Base-by-base conservation (phyloP, 177 flowering plant genomes). In the Vitis hybrid region DNA sequence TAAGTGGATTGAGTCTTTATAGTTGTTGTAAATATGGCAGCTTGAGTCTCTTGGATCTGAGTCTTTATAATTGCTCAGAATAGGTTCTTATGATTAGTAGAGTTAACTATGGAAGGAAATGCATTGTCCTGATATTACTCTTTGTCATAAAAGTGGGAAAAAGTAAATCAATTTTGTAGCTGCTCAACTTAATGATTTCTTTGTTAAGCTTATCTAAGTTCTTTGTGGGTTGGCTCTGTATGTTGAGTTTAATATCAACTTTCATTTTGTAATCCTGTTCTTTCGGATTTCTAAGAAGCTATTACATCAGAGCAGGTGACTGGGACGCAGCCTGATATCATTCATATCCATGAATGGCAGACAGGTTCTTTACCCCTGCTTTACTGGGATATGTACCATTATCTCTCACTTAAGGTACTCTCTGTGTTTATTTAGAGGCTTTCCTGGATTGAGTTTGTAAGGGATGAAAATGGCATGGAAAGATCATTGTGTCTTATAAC, bases 261-360 rank as follows among this genome's bases (percentile, higher is more conserved):
- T 70, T 60, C 18, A 27, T 14, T 54, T 18, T 52, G 8, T 14
- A 4, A 57, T 12, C 1, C 5, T 13, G 56, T 13, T 52, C 62
- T 18, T 68, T 63, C 49, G n/a, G 3, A 12, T 21, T 48, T 62
- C 51, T 74, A 21, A 69, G 56, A 59, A 57, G 46, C 46, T n/a
- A 48, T 35, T 27, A 24, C 21, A 51, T 70, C 51, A 24, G 71
- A 66, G 70, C 85, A 88, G 92, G 87, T 85, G 57, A 80, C 83
- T 72, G 86, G 82, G 56, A 77, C 76, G 21, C 86, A 88, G 60
- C 90, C 88, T 35, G 92, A 88, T 77, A 81, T 88, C 19, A 83
- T 88, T 69, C 90, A 88, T 79, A 82, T 84, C 71, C 92, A 88
- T 77, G 92, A 88, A 70, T 88, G 92, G 92, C 92, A 88, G 72